Evolutionary conservation across 1,284 basidiomycete species (phyloP), one percentile per base, ranked within the genome.

Genomic region (Cystobasidiaceae sp.): DNA sequence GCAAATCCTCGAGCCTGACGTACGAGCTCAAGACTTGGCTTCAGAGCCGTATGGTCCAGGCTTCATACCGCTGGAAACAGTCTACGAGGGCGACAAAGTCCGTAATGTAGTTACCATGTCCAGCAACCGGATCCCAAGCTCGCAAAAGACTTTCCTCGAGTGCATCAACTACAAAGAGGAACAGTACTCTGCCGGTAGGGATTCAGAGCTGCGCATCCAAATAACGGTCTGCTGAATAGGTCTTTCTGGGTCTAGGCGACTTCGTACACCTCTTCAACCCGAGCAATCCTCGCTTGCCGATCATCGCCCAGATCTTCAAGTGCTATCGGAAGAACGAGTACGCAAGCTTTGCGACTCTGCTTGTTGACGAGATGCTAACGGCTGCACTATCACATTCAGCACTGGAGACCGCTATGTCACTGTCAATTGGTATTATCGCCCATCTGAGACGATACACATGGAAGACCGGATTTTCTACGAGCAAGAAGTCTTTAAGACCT

Each of bases 231-330:
- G n/a, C 39, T 60, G 25, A 30, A 17, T 9, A 4, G 3, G 19
- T 21, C 32, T 30, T 44, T 8, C 5, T 0, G 0, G 5, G 2
- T 15, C 23, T 63, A 64, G 90, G 87, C 6, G 93, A 97, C 77
- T 97, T 89, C 85, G 82, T 97, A 3, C 93, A 97, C 77, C 76
- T 97, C 66, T 86, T 85, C 75, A 97, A 96, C 76, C 88, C 92
- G 0, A 89, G 93, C 75, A 90, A 94, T 74, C 85, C 91, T 0
- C 83, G 85, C 62, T 82, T 86, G 57, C 94, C 94, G 0, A 90
- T 96, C 71, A 82, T 97, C 46, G 93, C 84, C 0, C 93, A 97
- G 75, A 85, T 97, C 25, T 96, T 91, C 79, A 87, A 87, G 74
- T 87, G 86, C 55, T 93, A 84, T 81, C 75, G 58, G 54, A 67